Evolutionary conservation across 345 rosid species (phyloP), one percentile per base, ranked within the genome.

Genomic region (Linum tenue): DNA sequence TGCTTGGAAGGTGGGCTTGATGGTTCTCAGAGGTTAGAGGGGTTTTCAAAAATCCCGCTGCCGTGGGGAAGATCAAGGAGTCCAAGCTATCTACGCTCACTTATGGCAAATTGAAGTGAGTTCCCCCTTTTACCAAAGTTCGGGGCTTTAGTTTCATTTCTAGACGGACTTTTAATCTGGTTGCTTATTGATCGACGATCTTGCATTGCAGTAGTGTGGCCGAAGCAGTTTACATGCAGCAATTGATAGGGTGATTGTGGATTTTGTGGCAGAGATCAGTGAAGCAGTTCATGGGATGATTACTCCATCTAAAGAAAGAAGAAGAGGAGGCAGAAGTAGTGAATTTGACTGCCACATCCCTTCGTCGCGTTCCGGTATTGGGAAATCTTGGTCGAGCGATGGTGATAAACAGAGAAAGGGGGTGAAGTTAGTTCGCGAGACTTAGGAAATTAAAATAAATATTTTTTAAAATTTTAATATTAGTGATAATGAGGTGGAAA

Each of bases 11-110:
- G 96, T 31, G 86, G 87, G 36, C 67, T 94, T 64, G 83, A 88
- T 62, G 96, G 95, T 92, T 90, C 5, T 91, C 96, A 10, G 95
- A 95, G 78, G 88, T 87, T 2, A 89, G 75, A 74, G 99, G 88
- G 7, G 73, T 94, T 10, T 85, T 95, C 64, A 72, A 80, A 66
- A 89, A 91, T 69, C 99, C 96, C 2, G 73, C 75, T 37, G 86
- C 91, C 7, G 82, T n/a, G 22, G 31, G 78, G 53, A 90, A 77
- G 78, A 88, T 95, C 73, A 91, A 95, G 73, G 97, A 91, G 4
- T 74, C 90, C 41, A 87, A 83, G 67, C 95, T 94, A 3, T 85
- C 91, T 7, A 84, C 90, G 4, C 77, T 91, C 39, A 91, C 99
- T 1, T 91, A 87, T 59, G 97, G 99, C 9, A 82, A 86, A 73